Evolutionary conservation across 768 basidiomycete species (phyloP), one percentile per base, ranked within the genome.

Genomic region (Tylopilus sp.): DNA sequence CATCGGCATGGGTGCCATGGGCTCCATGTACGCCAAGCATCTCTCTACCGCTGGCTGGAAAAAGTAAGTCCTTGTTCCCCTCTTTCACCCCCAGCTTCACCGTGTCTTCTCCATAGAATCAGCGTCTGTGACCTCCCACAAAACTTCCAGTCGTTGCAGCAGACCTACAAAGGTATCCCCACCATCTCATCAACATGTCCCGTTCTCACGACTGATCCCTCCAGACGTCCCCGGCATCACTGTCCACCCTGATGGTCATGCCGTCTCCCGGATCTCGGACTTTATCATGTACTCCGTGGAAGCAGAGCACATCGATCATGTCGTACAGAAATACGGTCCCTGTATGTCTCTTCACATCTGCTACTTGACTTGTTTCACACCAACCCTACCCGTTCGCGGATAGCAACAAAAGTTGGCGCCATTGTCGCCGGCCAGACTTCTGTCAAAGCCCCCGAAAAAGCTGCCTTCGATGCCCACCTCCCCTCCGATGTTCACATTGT

Each of bases 1-100:
- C 46, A 97, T 97, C 55, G 95, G 95, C 2, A 97, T 98, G 94
- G 95, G 95, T 1, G 90, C 89, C 44, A 98, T 98, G 95, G 95
- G 95, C 2, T 76, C 74, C 63, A 92, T 98, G 93, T 98, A 98
- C 66, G 92, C 93, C 0, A 78, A 76, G 17, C 66, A 74, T n/a
- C 75, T 99, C 22, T 80, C 84, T 11, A 89, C 75, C 6, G 93
- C 86, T 10, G 94, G 95, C 2, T 93, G 91, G 85, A 81, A 84
- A 69, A 88, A 83, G 95, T 93, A 55, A 26, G 31, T 42, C 13
- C 31, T n/a, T 35, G 25, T 1, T 8, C 20, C 1, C 4, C 17
- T 3, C 20, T 28, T 11, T 21, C 21, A 44, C 48, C 31, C 12
- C 11, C 28, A 28, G 30, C 38, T 6, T 44, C 47, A 15, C 13